These are phyloP conservation scores for Pleodorina starrii DNA, from an alignment of 139 green algal genomes.

Conservation along the genomic window DNA sequence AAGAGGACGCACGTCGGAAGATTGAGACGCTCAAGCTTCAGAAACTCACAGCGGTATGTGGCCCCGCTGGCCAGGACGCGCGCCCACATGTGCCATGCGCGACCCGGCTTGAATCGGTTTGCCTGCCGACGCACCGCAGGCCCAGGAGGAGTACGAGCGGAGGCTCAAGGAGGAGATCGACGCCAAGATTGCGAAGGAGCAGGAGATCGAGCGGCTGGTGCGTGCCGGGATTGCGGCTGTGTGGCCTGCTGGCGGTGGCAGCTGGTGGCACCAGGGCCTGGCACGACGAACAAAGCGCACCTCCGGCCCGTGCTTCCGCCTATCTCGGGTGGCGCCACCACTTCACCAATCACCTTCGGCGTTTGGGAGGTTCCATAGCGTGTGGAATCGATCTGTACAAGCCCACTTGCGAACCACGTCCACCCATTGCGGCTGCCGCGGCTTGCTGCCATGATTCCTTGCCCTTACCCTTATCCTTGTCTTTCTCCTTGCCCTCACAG, in stretches of 20 bases:
- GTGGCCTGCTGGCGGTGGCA: too few species aligned
- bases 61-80: neutral
- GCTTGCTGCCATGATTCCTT: too few species aligned
- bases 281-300: too few species aligned
- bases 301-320: too few species aligned
- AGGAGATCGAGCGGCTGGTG: conserved; percentile 80
- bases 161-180: conserved; percentile 77
- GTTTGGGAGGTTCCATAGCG: too few species aligned
- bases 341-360: too few species aligned
- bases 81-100: conserved; percentile 25
- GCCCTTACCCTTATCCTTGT: too few species aligned
- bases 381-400: too few species aligned
- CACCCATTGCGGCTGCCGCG: too few species aligned
- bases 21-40: conserved; percentile 64
- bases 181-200: conserved; percentile 72
- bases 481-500: conserved; percentile 52
- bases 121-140: conserved; percentile 49
- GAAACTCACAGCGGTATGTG: conserved; percentile 69
- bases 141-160: conserved; percentile 79
- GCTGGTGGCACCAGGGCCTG: too few species aligned
- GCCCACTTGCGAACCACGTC: too few species aligned
- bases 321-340: too few species aligned
- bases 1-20: conserved; percentile 65
- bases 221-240: conserved; percentile 7
- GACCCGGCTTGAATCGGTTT: neutral